These are phyloP conservation scores for Phytopythium cucurbitacearum DNA, from an alignment of 352 stramenopile genomes.

Conservation along the genomic window DNA sequence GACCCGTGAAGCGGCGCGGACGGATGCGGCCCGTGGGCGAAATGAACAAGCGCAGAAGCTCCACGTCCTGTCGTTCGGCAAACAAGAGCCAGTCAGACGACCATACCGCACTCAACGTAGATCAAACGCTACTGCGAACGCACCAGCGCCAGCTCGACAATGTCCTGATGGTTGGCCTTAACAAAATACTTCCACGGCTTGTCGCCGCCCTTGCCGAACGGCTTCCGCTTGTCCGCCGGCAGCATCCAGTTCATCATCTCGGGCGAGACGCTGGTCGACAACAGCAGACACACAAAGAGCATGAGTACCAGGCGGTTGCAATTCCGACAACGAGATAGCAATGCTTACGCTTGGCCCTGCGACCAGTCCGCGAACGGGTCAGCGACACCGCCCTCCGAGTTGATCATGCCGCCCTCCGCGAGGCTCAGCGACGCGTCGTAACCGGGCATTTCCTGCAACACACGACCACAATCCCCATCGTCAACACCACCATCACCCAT, in stretches of 20 bases:
- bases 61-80: conserved; percentile 39
- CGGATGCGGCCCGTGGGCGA: conserved; percentile 79
- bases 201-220: conserved; percentile 42
- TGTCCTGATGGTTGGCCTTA: conserved; percentile 62
- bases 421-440: conserved; percentile 60
- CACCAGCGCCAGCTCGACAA: conserved; percentile 71
- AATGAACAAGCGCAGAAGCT: conserved; percentile 80
- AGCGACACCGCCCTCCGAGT: conserved; percentile 18
- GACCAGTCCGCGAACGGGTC: conserved; percentile 52
- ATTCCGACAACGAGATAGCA: background rate
- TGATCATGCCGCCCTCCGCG: conserved; percentile 40
- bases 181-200: conserved; percentile 84
- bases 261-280: conserved; percentile 24
- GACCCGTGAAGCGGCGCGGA: conserved; percentile 72
- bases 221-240: conserved; percentile 52
- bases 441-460: conserved; percentile 52
- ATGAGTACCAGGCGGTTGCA: conserved; percentile 2
- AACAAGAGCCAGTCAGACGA: background rate
- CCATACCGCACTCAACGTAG: background rate
- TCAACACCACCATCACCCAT: background rate
- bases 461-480: background rate
- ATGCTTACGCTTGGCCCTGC: conserved; percentile 47
- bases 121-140: background rate
- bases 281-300: conserved; percentile 1
- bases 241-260: conserved; percentile 88